phyloP scores from a whole-genome alignment of 2,329 filamentous ascomycete species.

The Ophiocordyceps camponoti-leonardi region DNA sequence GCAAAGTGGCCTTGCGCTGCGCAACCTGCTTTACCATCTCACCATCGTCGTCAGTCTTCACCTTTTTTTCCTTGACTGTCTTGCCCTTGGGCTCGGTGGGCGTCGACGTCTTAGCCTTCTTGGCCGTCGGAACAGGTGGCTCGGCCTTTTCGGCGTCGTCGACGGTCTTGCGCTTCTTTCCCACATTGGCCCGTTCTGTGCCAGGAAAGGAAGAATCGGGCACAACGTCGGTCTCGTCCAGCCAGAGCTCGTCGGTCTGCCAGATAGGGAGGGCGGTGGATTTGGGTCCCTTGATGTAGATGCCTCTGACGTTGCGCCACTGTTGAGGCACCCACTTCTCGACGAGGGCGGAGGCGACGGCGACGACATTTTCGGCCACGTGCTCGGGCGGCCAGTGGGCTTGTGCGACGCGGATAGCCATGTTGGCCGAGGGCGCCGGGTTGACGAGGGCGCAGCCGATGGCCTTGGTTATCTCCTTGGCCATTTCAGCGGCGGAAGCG shows the following conservation, averaged over 20 bases:
- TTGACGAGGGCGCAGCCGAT: constrained; percentile 64
- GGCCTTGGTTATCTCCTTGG: constrained; percentile 65
- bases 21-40: constrained; percentile 40
- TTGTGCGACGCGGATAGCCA: constrained; percentile 62
- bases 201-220: constrained; percentile 37
- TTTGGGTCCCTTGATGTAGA: constrained; percentile 83
- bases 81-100: constrained; percentile 6
- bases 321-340: constrained; percentile 70
- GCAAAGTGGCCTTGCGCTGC: constrained; percentile 38
- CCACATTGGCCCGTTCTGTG: constrained; percentile 36
- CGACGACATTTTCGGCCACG: constrained; percentile 63
- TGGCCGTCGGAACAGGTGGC: constrained; percentile 14
- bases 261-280: constrained; percentile 88
- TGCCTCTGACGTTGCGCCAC: constrained; percentile 68
- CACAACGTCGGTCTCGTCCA: constrained; percentile 58
- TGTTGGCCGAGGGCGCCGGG: constrained; percentile 62
- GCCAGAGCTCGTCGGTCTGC: constrained; percentile 84
- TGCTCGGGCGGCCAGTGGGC: constrained; percentile 59
- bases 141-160: constrained; percentile 25
- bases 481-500: constrained; percentile 47
- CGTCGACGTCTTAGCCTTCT: constrained; percentile 21
- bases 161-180: constrained; percentile 46
- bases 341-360: constrained; percentile 50
- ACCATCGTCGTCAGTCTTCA: constrained; percentile 23
- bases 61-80: constrained; percentile 12